phyloP scores from a whole-genome alignment of 345 rosid genomes.

The Brassica cretica region DNA sequence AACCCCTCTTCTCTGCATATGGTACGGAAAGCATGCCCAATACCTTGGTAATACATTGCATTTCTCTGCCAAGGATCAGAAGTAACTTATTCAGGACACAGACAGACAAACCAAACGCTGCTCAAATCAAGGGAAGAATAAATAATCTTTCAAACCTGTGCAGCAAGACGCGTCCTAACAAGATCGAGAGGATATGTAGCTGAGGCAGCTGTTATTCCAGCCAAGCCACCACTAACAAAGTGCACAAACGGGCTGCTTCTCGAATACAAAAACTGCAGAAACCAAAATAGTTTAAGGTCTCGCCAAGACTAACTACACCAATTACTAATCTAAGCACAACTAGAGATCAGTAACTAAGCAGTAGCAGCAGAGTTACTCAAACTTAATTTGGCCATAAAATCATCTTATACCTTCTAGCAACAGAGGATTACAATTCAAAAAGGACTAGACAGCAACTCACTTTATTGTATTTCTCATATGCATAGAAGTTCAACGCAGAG shows the following conservation, averaged over 20 bases:
- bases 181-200: conserved; percentile 94
- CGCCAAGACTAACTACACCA: background rate
- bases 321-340: background rate
- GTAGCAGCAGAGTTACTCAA: background rate
- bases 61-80: conserved; percentile 56
- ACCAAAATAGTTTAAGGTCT: conserved; percentile 2
- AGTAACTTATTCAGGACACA: background rate
- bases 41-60: conserved; percentile 75
- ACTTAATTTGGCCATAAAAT: background rate
- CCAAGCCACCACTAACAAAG: conserved; percentile 88
- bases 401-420: background rate
- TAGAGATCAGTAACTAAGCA: background rate
- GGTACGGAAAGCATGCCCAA: conserved; percentile 69
- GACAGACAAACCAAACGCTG: conserved; percentile 8
- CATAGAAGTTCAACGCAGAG: conserved; percentile 75
- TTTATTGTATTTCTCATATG: conserved; percentile 72
- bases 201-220: conserved; percentile 93
- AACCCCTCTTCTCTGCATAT: conserved; percentile 83
- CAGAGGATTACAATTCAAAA: background rate
- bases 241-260: conserved; percentile 51
- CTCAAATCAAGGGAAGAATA: background rate
- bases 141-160: conserved; percentile 54
- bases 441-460: conserved; percentile 42
- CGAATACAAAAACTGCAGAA: conserved; percentile 62
- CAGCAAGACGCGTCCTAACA: conserved; percentile 94